Conservation (phyloP, 108 stramenopile species). For the Cyclotella distinguenda region DNA sequence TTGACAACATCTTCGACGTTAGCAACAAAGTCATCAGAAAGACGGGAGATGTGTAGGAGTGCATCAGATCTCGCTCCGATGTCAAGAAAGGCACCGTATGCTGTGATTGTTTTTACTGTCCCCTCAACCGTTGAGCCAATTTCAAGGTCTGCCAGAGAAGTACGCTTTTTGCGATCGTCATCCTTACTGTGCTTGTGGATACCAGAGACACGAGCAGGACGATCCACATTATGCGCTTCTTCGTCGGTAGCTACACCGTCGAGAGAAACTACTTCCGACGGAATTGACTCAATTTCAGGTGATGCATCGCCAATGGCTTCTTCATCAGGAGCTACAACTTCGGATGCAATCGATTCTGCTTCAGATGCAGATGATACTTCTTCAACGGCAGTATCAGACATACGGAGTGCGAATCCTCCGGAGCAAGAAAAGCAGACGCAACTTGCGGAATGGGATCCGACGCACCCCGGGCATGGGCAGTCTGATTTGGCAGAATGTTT, state of each 20-base stretch:
- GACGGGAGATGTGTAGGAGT: slow-evolving; percentile 92
- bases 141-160: slow-evolving; percentile 72
- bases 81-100: slow-evolving; percentile 94
- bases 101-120: slow-evolving; percentile 80
- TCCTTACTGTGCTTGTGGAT: slow-evolving; percentile 67
- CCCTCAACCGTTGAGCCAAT: slow-evolving; percentile 83
- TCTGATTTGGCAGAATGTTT: slow-evolving; percentile 14
- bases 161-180: slow-evolving; percentile 52
- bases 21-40: slow-evolving; percentile 82
- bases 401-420: slow-evolving; percentile 51
- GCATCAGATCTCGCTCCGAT: slow-evolving; percentile 91
- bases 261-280: slow-evolving; percentile 75
- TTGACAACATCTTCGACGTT: slow-evolving; percentile 84
- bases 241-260: slow-evolving; percentile 75
- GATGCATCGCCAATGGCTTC: too few species aligned
- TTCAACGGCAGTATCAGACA: slow-evolving; percentile 41
- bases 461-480: slow-evolving; percentile 24
- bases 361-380: too few species aligned
- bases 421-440: slow-evolving; percentile 49
- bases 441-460: slow-evolving; percentile 30
- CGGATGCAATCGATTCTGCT: too few species aligned
- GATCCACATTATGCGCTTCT: slow-evolving; percentile 84
- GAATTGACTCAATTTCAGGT: slow-evolving; percentile 66
- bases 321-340: too few species aligned
- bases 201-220: slow-evolving; percentile 71